These are phyloP conservation scores for Aspergillus ochraceoroseus DNA, from an alignment of 2,329 filamentous ascomycete genomes.

Conservation along the genomic window DNA sequence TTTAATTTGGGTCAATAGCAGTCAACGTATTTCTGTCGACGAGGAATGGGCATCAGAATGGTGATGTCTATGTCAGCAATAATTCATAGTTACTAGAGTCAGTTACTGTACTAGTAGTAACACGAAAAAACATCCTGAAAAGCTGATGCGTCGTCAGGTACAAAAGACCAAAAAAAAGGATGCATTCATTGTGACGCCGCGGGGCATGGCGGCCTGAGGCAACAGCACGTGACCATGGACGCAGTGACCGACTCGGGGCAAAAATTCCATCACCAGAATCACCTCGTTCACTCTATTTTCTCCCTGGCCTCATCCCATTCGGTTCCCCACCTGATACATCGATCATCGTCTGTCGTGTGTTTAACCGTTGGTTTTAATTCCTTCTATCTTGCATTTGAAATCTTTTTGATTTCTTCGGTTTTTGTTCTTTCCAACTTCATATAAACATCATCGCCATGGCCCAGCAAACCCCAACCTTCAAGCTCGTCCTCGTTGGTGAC, in stretches of 20 bases:
- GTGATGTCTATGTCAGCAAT: too few species aligned
- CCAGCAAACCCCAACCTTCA: conserved; percentile 73
- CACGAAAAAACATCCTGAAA: too few species aligned
- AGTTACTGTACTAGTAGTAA: too few species aligned
- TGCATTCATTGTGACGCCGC: too few species aligned
- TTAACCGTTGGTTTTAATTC: conserved; percentile 21
- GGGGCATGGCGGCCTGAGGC: conserved; percentile 24
- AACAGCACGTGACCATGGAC: conserved; percentile 20
- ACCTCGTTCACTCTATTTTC: conserved; percentile 27
- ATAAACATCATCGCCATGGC: conserved; percentile 57
- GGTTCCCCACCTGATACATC: conserved; percentile 18
- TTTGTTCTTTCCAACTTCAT: conserved; percentile 15
- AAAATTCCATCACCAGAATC: conserved; percentile 30
- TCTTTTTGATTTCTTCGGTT: conserved; percentile 17
- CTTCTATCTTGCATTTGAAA: conserved; percentile 12
- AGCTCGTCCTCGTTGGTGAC: conserved; percentile 99
- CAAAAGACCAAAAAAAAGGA: too few species aligned
- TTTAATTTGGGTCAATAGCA: not conserved
- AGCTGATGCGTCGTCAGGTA: too few species aligned
- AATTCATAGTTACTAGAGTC: too few species aligned
- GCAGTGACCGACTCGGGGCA: conserved; percentile 24
- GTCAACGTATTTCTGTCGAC: conserved; percentile 1
- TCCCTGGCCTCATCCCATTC: conserved; percentile 22
- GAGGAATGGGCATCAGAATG: not conserved
- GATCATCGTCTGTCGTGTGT: conserved; percentile 24